These are phyloP conservation scores for Penicillium malachiteum DNA, from an alignment of 495 filamentous ascomycete species.

Conservation along the genomic window DNA sequence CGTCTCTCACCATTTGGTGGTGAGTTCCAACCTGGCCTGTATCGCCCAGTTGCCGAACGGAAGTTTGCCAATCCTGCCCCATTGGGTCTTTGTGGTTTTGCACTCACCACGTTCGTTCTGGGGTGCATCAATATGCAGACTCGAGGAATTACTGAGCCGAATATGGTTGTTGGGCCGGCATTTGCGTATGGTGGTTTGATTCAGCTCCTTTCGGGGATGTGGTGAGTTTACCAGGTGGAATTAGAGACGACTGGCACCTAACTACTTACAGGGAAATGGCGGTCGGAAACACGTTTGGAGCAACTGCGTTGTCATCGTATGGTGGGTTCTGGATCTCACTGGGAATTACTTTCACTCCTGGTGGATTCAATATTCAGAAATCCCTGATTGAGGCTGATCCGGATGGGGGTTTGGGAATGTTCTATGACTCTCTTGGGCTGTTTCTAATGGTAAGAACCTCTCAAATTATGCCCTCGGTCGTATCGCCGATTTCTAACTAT, in stretches of 20 bases:
- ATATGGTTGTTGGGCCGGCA: slow-evolving; percentile 60
- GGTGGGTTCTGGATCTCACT: slow-evolving; percentile 93
- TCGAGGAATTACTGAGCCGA: slow-evolving; percentile 53
- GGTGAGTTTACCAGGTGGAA: slow-evolving; percentile 59
- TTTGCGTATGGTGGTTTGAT: slow-evolving; percentile 76
- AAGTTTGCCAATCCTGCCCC: slow-evolving; percentile 82
- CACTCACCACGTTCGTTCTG: slow-evolving; percentile 81
- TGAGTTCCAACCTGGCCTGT: slow-evolving; percentile 86
- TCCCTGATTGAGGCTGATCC: slow-evolving; percentile 42
- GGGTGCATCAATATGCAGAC: slow-evolving; percentile 69
- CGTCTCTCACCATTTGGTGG: slow-evolving; percentile 80
- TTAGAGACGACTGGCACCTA: background rate
- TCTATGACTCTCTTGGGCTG: slow-evolving; percentile 69
- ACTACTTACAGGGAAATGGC: slow-evolving; percentile 77
- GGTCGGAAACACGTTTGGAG: slow-evolving; percentile 89
- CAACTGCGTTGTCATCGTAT: slow-evolving; percentile 90
- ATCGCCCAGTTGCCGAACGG: slow-evolving; percentile 57
- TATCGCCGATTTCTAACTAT: slow-evolving; percentile 13
- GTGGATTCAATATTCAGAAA: slow-evolving; percentile 58
- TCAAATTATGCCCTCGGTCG: background rate
- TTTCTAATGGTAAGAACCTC: slow-evolving; percentile 62
- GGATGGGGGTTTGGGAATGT: slow-evolving; percentile 36
- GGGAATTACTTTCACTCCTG: slow-evolving; percentile 76
- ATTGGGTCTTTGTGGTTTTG: slow-evolving; percentile 75
- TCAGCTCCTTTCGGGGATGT: slow-evolving; percentile 78